Evolutionary conservation across 2,329 filamentous ascomycete genomes (phyloP), one percentile per base, ranked within the genome.

Genomic region (Colletotrichum nymphaeae): DNA sequence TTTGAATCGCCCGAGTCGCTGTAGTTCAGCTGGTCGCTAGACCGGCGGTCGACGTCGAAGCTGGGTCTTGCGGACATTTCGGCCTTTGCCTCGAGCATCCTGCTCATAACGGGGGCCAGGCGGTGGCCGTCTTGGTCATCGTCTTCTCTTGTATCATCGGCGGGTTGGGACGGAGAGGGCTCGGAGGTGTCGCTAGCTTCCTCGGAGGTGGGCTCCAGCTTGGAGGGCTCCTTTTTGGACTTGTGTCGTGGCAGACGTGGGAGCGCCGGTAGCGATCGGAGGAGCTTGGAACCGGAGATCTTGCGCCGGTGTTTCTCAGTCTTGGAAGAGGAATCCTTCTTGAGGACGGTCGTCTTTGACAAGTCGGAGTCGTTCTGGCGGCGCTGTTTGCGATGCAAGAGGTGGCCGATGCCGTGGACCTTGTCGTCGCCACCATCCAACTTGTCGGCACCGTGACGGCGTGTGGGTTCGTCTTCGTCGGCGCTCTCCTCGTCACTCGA

Each of bases 401-500:
- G 59, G 28, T 71, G 63, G 60, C 26, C 64, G 14, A 32, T 35
- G 24, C 59, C 55, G 59, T 28, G 68, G 22, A n/a, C 12, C 26
- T 30, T 56, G 22, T 60, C 35, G 12, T 35, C 56, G 28, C 12
- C 63, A 5, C 12, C 52, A 42, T 37, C 14, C 22, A 32, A 5
- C 11, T 22, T 52, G 9, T 65, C 56, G 19, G 12, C 30, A 37
- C 26, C 49, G 32, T 37, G 70, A 69, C 14, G 19, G 62, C 76
- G 64, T 42, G 76, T 73, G 35, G 76, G 75, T 53, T 79, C 73
- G 49, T 83, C 83, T 4, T 81, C 82, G 22, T 87, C 87, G n/a
- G 84, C 88, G 60, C 94, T 93, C 37, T 96, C 94, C 76, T 95
- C 95, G 77, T 96, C 95, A 77, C 94, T 97, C 53, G 93, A 95